Evolutionary conservation across 805 yeast genomes (phyloP).

Genomic region (Wickerhamiella cacticola): DNA sequence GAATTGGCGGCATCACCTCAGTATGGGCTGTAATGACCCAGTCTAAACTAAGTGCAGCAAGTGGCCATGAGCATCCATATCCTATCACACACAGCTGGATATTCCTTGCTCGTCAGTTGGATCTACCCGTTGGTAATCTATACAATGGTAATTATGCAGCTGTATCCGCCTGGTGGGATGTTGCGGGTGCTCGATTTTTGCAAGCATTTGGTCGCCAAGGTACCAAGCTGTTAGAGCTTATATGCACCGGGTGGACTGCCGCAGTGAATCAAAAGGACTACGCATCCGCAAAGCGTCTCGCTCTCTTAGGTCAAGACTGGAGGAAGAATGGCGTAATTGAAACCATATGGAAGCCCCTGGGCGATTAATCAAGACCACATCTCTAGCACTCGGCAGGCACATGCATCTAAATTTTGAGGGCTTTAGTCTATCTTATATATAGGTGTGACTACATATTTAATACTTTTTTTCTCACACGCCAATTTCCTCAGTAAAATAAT

Average conservation of each 20-base stretch:
- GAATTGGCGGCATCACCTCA: constrained; percentile 76
- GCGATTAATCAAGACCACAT: neutral
- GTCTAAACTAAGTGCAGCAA: constrained; percentile 26
- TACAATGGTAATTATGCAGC: constrained; percentile 60
- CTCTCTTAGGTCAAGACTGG: constrained; percentile 76
- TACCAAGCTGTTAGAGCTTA: constrained; percentile 40
- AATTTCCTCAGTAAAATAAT: too few relatives aligned
- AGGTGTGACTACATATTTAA: neutral
- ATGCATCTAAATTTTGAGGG: too few relatives aligned
- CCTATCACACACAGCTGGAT: constrained; percentile 54
- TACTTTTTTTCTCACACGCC: neutral
- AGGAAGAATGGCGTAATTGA: constrained; percentile 33
- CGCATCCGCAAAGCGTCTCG: constrained; percentile 70
- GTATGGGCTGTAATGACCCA: constrained; percentile 68
- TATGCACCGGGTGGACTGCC: constrained; percentile 43
- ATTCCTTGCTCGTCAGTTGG: constrained; percentile 58
- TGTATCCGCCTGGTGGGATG: constrained; percentile 86
- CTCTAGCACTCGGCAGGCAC: neutral
- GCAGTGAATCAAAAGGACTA: constrained; percentile 39
- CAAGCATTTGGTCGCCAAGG: constrained; percentile 59
- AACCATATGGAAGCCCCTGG: constrained; percentile 22
- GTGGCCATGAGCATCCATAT: constrained; percentile 36
- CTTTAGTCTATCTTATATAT: constrained; percentile 2
- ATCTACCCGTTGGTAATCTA: constrained; percentile 40
- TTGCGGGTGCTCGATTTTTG: constrained; percentile 47